Evolutionary conservation across 2,329 filamentous ascomycete genomes (phyloP), one percentile per base, ranked within the genome.

Genomic region (Lecanicillium sp.): DNA sequence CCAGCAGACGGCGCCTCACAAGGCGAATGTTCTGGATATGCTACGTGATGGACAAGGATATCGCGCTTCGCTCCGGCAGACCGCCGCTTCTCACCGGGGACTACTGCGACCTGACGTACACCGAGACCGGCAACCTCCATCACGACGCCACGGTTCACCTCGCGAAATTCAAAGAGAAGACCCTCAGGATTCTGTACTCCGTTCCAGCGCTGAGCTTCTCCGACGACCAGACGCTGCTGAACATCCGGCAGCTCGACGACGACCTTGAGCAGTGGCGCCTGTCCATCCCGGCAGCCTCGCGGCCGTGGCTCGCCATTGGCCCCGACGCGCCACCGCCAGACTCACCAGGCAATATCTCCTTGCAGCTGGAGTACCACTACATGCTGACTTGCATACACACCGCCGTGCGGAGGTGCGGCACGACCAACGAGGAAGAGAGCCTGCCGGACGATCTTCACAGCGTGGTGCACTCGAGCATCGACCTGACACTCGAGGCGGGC

Each of bases 51-150:
- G 61, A 63, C 43, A 63, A 63, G 38, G 56, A 63, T 4, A 44
- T 56, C 6, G 46, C 57, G 1, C 49, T 62, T 2, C 54, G 56
- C 3, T 51, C 51, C 1, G 58, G 59, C 3, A 43, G 51, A 2
- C 57, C 55, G 2, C 60, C 61, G 0, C 15, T 58, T 0, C 47
- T 62, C 3, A 58, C 63, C 1, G 72, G 76, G 43, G 71, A 74
- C 5, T 69, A 74, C 45, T 78, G 74, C 53, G 73, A 78, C 53
- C 58, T 78, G n/a, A 69, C 68, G 0, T 58, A 73, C 1, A 73
- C 72, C 1, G 56, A 60, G 14, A 60, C 17, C 17, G 36, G 50
- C 45, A 19, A 50, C 35, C 38, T 35, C 41, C 12, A 43, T 39
- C 12, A 29, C 10, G 51, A 57, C 21, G 48, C 39, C n/a, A 5